phyloP scores from a whole-genome alignment of 2,329 filamentous ascomycete genomes.

The Penicillium sp. region DNA sequence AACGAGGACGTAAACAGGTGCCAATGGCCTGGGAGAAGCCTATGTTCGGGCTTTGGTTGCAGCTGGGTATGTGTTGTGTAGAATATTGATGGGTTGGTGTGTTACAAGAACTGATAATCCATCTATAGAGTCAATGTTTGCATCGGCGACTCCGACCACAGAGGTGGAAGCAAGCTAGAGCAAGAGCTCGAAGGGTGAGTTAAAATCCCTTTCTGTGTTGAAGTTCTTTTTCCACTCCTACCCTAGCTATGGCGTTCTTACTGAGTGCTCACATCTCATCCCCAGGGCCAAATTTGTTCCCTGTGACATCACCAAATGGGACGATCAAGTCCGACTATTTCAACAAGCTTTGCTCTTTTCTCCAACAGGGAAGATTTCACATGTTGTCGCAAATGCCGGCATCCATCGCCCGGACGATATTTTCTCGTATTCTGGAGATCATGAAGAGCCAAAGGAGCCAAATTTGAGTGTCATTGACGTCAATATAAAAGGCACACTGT shows the following conservation, averaged over 20 bases:
- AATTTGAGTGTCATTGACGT: conserved; percentile 41
- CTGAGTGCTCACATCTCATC: neutral
- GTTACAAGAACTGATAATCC: neutral
- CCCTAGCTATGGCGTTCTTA: no score
- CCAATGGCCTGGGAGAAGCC: conserved; percentile 34
- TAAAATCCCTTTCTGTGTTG: neutral
- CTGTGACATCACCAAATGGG: conserved; percentile 34
- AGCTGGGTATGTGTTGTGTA: conserved; percentile 15
- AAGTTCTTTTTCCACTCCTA: neutral
- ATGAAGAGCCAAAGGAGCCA: conserved; percentile 25
- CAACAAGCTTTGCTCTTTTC: conserved; percentile 26
- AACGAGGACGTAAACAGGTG: conserved; percentile 19
- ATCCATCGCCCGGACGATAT: conserved; percentile 32
- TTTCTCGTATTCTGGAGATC: conserved; percentile 24
- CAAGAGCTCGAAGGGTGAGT: conserved; percentile 24
- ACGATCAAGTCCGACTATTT: conserved; percentile 34
- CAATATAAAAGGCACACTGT: conserved; percentile 45
- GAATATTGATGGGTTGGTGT: neutral
- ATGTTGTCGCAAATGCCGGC: conserved; percentile 38
- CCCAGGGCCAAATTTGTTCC: conserved; percentile 27
- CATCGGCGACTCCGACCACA: conserved; percentile 23
- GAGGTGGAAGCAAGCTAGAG: conserved; percentile 22
- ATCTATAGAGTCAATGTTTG: conserved; percentile 9
- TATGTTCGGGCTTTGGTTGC: conserved; percentile 30
- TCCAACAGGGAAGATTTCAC: conserved; percentile 27